Conservation (phyloP, 257 asterid genomes). For the Primulina huaijiensis region DNA sequence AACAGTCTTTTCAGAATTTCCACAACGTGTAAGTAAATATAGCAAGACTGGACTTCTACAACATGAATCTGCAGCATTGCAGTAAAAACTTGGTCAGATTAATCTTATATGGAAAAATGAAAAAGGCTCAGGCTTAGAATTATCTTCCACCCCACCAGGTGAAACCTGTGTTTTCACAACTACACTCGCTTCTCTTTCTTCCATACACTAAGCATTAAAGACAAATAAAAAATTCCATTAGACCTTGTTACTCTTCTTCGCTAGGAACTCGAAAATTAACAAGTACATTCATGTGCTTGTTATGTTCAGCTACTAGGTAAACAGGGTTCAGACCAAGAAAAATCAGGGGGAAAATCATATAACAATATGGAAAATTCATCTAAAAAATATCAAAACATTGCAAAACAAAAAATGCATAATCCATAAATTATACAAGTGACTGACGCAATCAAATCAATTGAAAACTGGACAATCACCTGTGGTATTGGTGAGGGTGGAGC, state of each 20-base stretch:
- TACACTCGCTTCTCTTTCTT: not conserved
- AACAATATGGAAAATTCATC: not conserved
- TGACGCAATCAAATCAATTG: slow-evolving; percentile 12
- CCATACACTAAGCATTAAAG: not conserved
- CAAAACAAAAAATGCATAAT: slow-evolving; percentile 1
- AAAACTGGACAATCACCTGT: slow-evolving; percentile 49
- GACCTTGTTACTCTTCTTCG: not conserved
- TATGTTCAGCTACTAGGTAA: not conserved
- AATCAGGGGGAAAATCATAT: too few relatives aligned
- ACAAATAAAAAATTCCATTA: not conserved
- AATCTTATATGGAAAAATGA: not conserved
- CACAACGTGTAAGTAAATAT: not conserved
- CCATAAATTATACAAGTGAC: not conserved
- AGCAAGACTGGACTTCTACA: not conserved
- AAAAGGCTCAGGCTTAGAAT: not conserved
- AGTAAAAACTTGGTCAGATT: not conserved
- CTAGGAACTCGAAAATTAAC: not conserved
- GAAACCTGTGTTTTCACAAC: not conserved
- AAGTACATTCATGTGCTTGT: not conserved
- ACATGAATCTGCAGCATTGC: not conserved
- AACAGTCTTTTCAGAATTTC: not conserved
- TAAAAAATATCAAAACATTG: not conserved
- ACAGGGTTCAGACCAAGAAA: not conserved
- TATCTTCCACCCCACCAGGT: not conserved
- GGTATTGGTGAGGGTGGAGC: slow-evolving; percentile 98